phyloP scores from a whole-genome alignment of 257 asterid species.

The Misopates orontium region DNA sequence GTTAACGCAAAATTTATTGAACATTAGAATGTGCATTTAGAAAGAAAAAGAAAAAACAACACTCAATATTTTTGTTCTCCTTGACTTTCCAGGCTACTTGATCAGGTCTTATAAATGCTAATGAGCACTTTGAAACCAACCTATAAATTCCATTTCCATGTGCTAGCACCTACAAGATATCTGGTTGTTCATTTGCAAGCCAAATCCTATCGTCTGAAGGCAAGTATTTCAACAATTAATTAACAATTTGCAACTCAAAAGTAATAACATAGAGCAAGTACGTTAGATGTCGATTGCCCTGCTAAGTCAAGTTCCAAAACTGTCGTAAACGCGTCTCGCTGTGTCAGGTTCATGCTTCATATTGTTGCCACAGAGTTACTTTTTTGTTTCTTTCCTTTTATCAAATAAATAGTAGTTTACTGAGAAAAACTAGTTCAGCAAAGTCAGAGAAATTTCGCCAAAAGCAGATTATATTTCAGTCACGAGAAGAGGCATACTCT shows the following conservation, averaged over 20 bases:
- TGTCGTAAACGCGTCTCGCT: neutral
- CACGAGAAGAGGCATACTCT: conserved; percentile 9
- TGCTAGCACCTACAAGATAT: conserved; percentile 13
- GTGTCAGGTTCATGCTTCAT: conserved; percentile 9
- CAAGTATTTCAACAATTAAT: conserved; percentile 8
- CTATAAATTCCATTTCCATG: neutral
- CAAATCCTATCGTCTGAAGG: conserved; percentile 3
- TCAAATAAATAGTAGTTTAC: neutral
- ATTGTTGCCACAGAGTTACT: neutral
- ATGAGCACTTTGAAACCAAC: neutral
- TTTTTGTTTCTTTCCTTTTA: neutral
- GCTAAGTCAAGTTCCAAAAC: conserved; percentile 12
- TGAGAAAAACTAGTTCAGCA: neutral
- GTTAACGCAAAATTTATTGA: conserved; percentile 10
- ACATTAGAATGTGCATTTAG: conserved; percentile 17
- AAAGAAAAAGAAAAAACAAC: conserved; percentile 7
- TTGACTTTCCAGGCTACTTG: conserved; percentile 21
- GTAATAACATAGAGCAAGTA: conserved; percentile 1
- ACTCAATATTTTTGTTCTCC: conserved; percentile 1
- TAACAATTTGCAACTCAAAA: conserved; percentile 1
- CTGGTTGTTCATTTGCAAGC: conserved; percentile 16
- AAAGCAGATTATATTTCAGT: conserved; percentile 7
- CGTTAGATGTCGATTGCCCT: conserved; percentile 19
- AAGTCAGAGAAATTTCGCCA: conserved; percentile 8
- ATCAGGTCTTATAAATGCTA: conserved; percentile 9